Base-by-base conservation (phyloP, 2,329 filamentous ascomycete species). In the Beauveria caledonica region DNA sequence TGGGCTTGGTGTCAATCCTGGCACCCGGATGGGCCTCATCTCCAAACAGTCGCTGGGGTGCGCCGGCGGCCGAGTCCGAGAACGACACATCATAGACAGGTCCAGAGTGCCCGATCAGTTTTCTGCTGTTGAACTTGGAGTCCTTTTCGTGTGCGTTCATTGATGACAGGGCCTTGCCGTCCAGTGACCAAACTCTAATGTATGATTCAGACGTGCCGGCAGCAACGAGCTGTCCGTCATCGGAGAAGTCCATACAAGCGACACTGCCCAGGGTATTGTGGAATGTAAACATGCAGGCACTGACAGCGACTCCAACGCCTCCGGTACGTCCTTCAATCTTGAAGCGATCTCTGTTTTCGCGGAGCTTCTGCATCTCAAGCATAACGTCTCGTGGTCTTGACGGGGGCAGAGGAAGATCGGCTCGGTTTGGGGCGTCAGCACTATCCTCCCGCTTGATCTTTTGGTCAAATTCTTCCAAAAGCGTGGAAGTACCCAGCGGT, bases 281-380 rank as follows among this genome's bases (percentile, higher is more conserved):
- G 70, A 97, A 96, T 0, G 94, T 99, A 72, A 95, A 97, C 89
- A 97, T 97, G 78, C 90, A 94, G 25, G 95, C 87, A 68, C 92
- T 96, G 62, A 97, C 81, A 27, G 87, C 86, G 59, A 91, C 85
- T 15, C 92, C 91, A 55, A 92, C 83, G 9, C 92, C 93, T 17
- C 91, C 90, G 13, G 89, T 93, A 39, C 89, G 85, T 21, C 87
- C 85, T 62, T 96, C 90, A 61, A 97, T 93, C 70, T 86, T 88
- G 72, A 97, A 96, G 19, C 93, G 84, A 68, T 97, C 93, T 23
- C 94, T 86, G 68, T 96, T 90, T 73, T 99, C 94, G 65, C 91
- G 90, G 10, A 97, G 86, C 71, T 93, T 94, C 69, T 94, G 90
- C 68, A 97, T 92, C 73, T 97, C 94, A 77, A 97, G 90, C 29